A percentile compares a stretch with the other conserved stretches of the same genome.
Evolutionary conservation across 2,329 filamentous ascomycete genomes (phyloP).

Genomic region (Paramyrothecium roridum): DNA sequence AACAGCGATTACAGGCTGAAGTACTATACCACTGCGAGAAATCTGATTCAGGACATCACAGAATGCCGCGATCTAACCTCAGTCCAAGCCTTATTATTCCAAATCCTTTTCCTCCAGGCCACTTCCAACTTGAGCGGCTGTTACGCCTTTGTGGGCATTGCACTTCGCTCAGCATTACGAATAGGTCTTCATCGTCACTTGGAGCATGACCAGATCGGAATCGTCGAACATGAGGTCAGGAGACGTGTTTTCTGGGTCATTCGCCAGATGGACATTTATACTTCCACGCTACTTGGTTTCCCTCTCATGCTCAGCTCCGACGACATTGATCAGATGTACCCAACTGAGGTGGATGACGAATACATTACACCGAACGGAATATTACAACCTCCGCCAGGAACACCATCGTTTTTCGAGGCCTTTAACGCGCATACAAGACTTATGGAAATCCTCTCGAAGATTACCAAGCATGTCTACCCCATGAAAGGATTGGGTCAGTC

Average conservation of each 20-base stretch:
- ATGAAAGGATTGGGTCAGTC: conserved; percentile 53
- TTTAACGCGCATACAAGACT: conserved; percentile 64
- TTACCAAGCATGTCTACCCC: conserved; percentile 65
- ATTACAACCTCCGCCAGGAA: conserved; percentile 49
- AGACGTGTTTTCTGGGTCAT: conserved; percentile 66
- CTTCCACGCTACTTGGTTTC: conserved; percentile 65
- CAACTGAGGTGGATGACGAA: conserved; percentile 64
- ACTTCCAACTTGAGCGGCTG: conserved; percentile 77
- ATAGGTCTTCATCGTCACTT: conserved; percentile 76
- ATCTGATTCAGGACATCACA: conserved; percentile 62
- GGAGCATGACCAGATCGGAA: conserved; percentile 57
- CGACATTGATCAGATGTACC: conserved; percentile 65
- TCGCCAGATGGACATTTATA: conserved; percentile 68
- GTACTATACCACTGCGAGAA: conserved; percentile 68
- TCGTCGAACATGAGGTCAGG: conserved; percentile 62
- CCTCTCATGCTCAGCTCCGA: conserved; percentile 61
- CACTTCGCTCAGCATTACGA: conserved; percentile 69
- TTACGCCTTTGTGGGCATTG: conserved; percentile 78
- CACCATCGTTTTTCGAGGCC: conserved; percentile 59
- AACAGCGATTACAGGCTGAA: conserved; percentile 53
- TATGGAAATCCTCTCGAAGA: conserved; percentile 62
- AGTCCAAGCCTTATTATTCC: conserved; percentile 73
- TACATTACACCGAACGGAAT: conserved; percentile 61
- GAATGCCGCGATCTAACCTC: conserved; percentile 72
- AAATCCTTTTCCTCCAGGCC: conserved; percentile 77